Evolutionary conservation across 805 yeast species (phyloP), one percentile per base, ranked within the genome.

Genomic region (Pichia pseudocactophila): DNA sequence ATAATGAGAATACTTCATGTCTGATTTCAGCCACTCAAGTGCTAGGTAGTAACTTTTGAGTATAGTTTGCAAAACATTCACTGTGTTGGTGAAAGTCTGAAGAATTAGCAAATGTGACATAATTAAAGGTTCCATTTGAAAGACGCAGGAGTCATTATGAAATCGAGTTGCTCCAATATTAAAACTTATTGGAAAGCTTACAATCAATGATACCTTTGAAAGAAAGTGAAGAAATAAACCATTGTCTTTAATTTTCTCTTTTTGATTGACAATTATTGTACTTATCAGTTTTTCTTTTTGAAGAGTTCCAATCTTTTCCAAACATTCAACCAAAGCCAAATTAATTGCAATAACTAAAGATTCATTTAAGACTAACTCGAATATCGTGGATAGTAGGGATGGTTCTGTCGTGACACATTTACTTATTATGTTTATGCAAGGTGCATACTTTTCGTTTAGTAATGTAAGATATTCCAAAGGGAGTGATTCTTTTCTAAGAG

Each of bases 201-300:
- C 37, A 38, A 48, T 28, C 40, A 52, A 46, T 25, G 60, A 40
- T 39, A 64, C 37, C 36, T 56, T 43, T 36, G 60, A 47, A 41
- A 63, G 52, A 50, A 63, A 49, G 43, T 59, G 53, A 3, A 59
- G 40, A 34, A 61, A 59, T 16, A 58, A 38, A 0, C 63, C 62
- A 20, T 57, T 57, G 37, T 59, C 64, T 11, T 42, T 46, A 3
- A 58, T 30, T 2, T 43, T 48, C 26, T 48, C 44, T 35, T 55
- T 59, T 12, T 43, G 36, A 38, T 51, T 33, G 6, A 58, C 19
- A 7, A 61, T 54, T 13, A 60, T 51, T 6, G 50, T 42, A 2
- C 59, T 42, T 2, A 64, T 50, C 0, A 51, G 17, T 1, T 42
- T 39, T 17, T 58, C 57, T 41, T 52, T 62, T 2, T 53, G 41